Conservation (phyloP, 1,139 yeast species). For the Pichia sp. region DNA sequence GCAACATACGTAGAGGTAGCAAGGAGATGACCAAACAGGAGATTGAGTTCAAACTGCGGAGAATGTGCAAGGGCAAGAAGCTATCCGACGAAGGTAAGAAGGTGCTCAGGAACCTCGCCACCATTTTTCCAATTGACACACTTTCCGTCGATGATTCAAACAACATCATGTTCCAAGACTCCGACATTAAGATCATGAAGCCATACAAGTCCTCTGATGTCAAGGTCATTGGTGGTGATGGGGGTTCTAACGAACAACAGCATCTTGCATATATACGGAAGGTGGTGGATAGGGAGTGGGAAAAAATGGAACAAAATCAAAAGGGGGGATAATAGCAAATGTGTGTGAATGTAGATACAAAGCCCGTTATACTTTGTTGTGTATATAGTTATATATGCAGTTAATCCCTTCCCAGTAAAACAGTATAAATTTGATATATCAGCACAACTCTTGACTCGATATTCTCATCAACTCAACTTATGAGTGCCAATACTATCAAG, state of each 20-base stretch:
- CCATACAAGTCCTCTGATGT: slow-evolving; percentile 46
- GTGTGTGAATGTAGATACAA: background rate
- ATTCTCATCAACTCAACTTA: slow-evolving; percentile 23
- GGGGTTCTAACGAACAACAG: slow-evolving; percentile 25
- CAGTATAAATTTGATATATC: background rate
- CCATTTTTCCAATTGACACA: slow-evolving; percentile 42
- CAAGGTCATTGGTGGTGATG: slow-evolving; percentile 27
- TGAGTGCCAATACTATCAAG: slow-evolving; percentile 41
- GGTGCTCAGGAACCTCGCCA: slow-evolving; percentile 47
- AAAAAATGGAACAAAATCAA: slow-evolving; percentile 44
- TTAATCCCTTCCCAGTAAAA: background rate
- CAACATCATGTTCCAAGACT: slow-evolving; percentile 46
- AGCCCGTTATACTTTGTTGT: background rate
- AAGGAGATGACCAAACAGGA: slow-evolving; percentile 22
- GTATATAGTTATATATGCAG: background rate
- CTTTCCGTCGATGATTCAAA: slow-evolving; percentile 43
- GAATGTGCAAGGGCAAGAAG: slow-evolving; percentile 20
- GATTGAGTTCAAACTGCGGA: slow-evolving; percentile 21
- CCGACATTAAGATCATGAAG: slow-evolving; percentile 46
- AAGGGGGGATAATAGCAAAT: slow-evolving; percentile 54
- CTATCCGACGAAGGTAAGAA: slow-evolving; percentile 46
- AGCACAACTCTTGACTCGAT: background rate
- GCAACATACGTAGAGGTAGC: slow-evolving; percentile 21
- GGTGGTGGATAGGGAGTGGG: slow-evolving; percentile 56
- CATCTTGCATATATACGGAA: slow-evolving; percentile 43